Evolutionary conservation across 2,329 filamentous ascomycete species (phyloP).

Genomic region (Epichloe elymi): DNA sequence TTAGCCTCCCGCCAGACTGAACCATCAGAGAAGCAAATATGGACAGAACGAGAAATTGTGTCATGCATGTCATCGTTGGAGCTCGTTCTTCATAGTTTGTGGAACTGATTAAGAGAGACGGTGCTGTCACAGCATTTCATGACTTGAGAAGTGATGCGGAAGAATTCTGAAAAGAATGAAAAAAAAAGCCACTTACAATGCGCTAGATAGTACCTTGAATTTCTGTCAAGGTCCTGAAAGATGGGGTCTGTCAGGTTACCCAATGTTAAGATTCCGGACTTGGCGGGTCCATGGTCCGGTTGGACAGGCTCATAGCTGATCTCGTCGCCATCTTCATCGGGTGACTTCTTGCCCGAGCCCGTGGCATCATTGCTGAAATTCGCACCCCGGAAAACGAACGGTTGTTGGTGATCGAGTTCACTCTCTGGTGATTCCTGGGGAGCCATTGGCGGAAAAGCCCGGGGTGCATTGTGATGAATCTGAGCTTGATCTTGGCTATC

Average conservation of each 20-base stretch:
- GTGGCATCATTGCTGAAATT: background rate
- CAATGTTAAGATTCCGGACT: background rate
- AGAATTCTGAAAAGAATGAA: background rate
- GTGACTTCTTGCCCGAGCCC: background rate
- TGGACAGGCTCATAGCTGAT: background rate
- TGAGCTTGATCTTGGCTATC: background rate
- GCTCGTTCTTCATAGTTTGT: no score
- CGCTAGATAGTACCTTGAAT: constrained; percentile 33
- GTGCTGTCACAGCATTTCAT: background rate
- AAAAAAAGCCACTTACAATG: constrained; percentile 29
- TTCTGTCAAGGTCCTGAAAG: constrained; percentile 36
- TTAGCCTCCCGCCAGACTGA: constrained; percentile 10
- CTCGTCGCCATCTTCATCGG: background rate
- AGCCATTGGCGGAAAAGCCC: background rate
- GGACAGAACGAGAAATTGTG: background rate
- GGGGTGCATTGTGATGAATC: background rate
- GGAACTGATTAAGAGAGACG: constrained; percentile 22
- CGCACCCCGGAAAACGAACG: background rate
- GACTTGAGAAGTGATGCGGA: background rate
- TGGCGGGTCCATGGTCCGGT: background rate
- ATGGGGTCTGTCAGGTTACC: constrained; percentile 37
- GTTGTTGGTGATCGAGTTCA: background rate
- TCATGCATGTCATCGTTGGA: background rate
- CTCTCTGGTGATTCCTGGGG: background rate
- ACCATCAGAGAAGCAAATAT: background rate